Evolutionary conservation across 1,139 yeast species (phyloP).

Genomic region (Lodderomyces oxycetoniae): DNA sequence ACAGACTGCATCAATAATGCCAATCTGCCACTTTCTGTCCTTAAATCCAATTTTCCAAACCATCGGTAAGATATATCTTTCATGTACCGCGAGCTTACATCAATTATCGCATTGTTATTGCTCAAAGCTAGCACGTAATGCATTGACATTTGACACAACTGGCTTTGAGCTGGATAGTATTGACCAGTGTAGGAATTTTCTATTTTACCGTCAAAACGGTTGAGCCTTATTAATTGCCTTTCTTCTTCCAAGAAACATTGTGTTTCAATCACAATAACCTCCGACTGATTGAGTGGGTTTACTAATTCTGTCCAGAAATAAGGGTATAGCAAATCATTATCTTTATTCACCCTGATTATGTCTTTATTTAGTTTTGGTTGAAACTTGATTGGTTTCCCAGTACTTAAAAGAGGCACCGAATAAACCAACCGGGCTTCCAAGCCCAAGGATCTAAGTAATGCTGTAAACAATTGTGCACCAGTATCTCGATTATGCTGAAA

Average conservation of each 20-base stretch:
- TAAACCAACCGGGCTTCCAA: constrained; percentile 32
- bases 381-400: constrained; percentile 11
- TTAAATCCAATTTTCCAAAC: constrained; percentile 28
- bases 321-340: constrained; percentile 35
- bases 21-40: constrained; percentile 29
- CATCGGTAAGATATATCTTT: constrained; percentile 29
- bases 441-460: constrained; percentile 28
- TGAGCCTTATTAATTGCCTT: constrained; percentile 22
- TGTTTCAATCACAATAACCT: constrained; percentile 28
- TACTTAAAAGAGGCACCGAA: constrained; percentile 30
- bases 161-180: constrained; percentile 24
- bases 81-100: constrained; percentile 36
- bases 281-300: constrained; percentile 27
- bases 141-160: constrained; percentile 33
- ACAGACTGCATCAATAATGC: constrained; percentile 25
- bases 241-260: constrained; percentile 31
- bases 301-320: constrained; percentile 40
- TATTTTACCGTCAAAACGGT: constrained; percentile 12
- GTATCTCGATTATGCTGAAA: constrained; percentile 36
- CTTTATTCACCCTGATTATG: constrained; percentile 25
- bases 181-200: constrained; percentile 15
- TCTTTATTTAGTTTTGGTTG: constrained; percentile 26
- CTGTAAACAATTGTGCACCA: constrained; percentile 35
- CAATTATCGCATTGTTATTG: constrained; percentile 19
- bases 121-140: constrained; percentile 28